Conservation (phyloP, 1,284 basidiomycete species). For the Melanopsichium pennsylvanicum region DNA sequence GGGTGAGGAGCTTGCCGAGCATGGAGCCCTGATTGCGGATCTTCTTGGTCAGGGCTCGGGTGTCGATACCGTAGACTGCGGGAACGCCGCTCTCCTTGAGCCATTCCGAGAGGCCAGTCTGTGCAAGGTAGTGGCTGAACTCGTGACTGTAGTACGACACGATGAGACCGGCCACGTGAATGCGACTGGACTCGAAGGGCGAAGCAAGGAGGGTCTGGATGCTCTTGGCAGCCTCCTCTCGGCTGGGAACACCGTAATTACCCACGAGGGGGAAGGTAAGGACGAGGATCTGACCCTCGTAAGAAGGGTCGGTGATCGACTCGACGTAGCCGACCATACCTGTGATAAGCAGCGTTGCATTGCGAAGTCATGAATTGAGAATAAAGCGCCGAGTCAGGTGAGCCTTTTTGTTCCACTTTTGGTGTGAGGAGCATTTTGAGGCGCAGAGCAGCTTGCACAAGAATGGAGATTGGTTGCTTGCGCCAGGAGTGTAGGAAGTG, state of each 20-base stretch:
- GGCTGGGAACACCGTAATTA: constrained; percentile 96
- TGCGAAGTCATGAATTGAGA: neutral
- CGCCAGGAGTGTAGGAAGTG: neutral
- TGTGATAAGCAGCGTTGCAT: constrained; percentile 17
- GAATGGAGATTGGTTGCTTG: neutral
- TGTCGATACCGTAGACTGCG: constrained; percentile 95
- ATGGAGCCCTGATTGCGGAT: constrained; percentile 93
- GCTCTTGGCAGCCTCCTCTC: constrained; percentile 68
- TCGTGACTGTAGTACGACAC: constrained; percentile 90
- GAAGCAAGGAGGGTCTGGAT: constrained; percentile 68
- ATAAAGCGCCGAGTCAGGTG: constrained; percentile 20
- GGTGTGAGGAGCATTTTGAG: neutral
- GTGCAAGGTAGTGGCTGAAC: constrained; percentile 93
- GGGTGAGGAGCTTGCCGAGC: constrained; percentile 70
- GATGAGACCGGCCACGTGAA: constrained; percentile 90
- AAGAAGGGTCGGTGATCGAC: constrained; percentile 97
- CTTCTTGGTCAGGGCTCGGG: constrained; percentile 93
- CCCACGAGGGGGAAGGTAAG: constrained; percentile 96
- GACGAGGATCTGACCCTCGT: constrained; percentile 96
- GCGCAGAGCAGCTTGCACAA: neutral
- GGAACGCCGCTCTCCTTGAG: constrained; percentile 94
- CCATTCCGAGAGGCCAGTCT: constrained; percentile 88
- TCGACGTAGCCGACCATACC: constrained; percentile 96
- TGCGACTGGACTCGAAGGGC: constrained; percentile 88
- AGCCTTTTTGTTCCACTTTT: constrained; percentile 1